A percentile compares a stretch with the other conserved stretches of the same genome.
phyloP scores from a whole-genome alignment of 805 yeast genomes.

The Kazachstania viticola region DNA sequence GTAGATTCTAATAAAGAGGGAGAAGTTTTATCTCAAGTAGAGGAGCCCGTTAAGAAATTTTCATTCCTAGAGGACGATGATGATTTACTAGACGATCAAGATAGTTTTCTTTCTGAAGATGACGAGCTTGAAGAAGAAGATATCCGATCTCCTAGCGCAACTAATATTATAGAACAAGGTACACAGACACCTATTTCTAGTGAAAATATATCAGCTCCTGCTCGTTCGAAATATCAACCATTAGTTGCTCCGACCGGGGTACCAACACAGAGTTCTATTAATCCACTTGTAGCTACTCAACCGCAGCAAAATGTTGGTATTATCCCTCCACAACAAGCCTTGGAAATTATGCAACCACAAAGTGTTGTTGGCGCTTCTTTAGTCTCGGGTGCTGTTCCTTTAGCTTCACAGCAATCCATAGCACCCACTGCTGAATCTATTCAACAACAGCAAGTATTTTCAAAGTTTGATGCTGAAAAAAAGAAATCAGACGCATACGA shows the following conservation, averaged over 20 bases:
- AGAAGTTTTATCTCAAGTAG: not conserved
- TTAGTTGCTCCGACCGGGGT: not conserved
- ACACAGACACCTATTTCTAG: not conserved
- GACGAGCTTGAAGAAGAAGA: constrained; percentile 10
- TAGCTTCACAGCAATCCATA: not conserved
- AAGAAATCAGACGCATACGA: constrained; percentile 69
- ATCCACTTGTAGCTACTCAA: not conserved
- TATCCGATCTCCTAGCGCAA: not conserved
- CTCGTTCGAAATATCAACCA: no score
- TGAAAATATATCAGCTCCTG: no score
- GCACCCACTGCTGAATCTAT: not conserved
- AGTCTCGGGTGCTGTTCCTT: no score
- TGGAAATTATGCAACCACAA: not conserved
- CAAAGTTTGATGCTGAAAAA: constrained; percentile 35
- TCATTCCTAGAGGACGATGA: constrained; percentile 34
- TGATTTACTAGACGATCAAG: constrained; percentile 35
- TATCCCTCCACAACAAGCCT: not conserved
- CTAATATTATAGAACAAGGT: not conserved
- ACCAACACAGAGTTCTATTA: not conserved
- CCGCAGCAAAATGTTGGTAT: not conserved
- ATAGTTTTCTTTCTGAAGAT: constrained; percentile 21
- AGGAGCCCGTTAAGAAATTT: constrained; percentile 12
- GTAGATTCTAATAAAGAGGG: not conserved
- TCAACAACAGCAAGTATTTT: not conserved
- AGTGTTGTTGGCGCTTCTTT: no score